These are phyloP conservation scores for Fusarium nygamai DNA, from an alignment of 2,329 filamentous ascomycete genomes.

Conservation along the genomic window DNA sequence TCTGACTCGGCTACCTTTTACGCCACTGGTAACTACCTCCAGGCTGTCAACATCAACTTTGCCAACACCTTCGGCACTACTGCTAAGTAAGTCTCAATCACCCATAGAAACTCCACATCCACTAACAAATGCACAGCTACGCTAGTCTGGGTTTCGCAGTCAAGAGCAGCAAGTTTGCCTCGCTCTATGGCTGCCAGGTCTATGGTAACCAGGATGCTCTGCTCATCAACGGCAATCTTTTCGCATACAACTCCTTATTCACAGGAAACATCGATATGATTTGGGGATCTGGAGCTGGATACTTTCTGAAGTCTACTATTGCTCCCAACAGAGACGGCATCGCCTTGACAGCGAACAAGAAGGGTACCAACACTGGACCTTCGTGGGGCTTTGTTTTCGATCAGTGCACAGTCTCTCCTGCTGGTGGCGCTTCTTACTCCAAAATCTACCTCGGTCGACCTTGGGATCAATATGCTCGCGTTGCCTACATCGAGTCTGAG, in stretches of 20 bases:
- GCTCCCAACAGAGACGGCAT: constrained; percentile 45
- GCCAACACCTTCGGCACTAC: constrained; percentile 36
- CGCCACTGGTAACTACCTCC: constrained; percentile 38
- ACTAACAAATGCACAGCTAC: constrained; percentile 43
- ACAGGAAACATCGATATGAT: constrained; percentile 61
- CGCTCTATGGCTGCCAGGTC: constrained; percentile 55
- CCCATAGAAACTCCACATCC: rapidly evolving
- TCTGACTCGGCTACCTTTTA: constrained; percentile 41
- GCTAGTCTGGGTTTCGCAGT: constrained; percentile 58
- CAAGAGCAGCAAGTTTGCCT: constrained; percentile 47
- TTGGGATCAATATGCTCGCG: constrained; percentile 37
- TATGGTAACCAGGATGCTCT: constrained; percentile 62
- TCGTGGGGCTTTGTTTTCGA: constrained; percentile 50
- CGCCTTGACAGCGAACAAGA: constrained; percentile 50
- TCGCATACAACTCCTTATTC: constrained; percentile 52
- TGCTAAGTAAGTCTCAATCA: constrained; percentile 14
- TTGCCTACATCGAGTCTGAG: constrained; percentile 36
- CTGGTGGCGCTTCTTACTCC: constrained; percentile 37
- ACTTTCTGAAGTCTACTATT: constrained; percentile 52
- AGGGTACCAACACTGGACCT: constrained; percentile 49
- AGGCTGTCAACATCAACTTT: constrained; percentile 41
- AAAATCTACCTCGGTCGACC: constrained; percentile 36
- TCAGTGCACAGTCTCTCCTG: constrained; percentile 45
- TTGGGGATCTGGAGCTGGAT: constrained; percentile 54
- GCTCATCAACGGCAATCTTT: constrained; percentile 57